These are phyloP conservation scores for Arachnomyces sp. DNA, from an alignment of 2,329 filamentous ascomycete genomes.

Conservation along the genomic window DNA sequence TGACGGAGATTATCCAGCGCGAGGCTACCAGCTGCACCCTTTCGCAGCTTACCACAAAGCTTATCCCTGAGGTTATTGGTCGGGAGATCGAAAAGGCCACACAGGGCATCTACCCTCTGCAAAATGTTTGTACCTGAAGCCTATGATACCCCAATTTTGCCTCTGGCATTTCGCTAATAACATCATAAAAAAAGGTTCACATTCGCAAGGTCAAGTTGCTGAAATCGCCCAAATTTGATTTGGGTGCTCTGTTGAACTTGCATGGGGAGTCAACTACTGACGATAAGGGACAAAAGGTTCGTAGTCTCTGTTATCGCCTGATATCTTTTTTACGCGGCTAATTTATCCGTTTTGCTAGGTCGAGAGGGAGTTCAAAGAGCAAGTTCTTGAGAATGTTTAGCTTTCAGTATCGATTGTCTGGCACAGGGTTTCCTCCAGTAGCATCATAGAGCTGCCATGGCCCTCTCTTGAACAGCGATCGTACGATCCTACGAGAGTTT, in stretches of 20 bases:
- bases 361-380: slow-evolving; percentile 99
- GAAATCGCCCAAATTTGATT: slow-evolving; percentile 98
- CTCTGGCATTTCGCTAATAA: background rate
- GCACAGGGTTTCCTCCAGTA: background rate
- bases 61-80: slow-evolving; percentile 98
- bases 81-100: slow-evolving; percentile 99
- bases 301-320: slow-evolving; percentile 1
- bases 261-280: slow-evolving; percentile 96
- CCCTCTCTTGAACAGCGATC: slow-evolving; percentile 2
- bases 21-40: slow-evolving; percentile 93
- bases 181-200: slow-evolving; percentile 62
- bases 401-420: slow-evolving; percentile 21
- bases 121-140: slow-evolving; percentile 65
- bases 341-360: slow-evolving; percentile 11
- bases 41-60: slow-evolving; percentile 93
- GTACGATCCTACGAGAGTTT: background rate
- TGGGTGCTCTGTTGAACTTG: slow-evolving; percentile 89
- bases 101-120: slow-evolving; percentile 98
- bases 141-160: slow-evolving; percentile 5
- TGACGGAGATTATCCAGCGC: slow-evolving; percentile 97
- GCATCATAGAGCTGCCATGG: background rate
- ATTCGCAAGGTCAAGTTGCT: slow-evolving; percentile 99
- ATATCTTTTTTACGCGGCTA: slow-evolving; percentile 3
- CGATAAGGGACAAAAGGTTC: slow-evolving; percentile 92
- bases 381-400: slow-evolving; percentile 90